Conservation (phyloP, 805 yeast species). For the Metschnikowia rubicola region DNA sequence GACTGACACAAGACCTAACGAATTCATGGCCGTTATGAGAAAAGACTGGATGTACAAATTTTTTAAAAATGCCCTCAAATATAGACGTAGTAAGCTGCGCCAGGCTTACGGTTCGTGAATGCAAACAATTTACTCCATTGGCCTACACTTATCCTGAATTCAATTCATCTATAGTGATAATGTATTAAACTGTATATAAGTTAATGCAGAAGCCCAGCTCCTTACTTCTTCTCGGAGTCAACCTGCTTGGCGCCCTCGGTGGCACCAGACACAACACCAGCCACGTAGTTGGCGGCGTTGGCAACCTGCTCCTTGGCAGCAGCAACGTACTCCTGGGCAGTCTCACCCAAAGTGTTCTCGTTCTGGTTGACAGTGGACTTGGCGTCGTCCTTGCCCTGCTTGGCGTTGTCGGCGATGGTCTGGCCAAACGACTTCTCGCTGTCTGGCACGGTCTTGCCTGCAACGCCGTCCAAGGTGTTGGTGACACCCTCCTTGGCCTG, state of each 20-base stretch:
- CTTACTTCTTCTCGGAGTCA: conserved; percentile 25
- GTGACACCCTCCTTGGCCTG: conserved; percentile 71
- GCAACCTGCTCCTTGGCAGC: conserved; percentile 53
- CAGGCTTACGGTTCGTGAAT: too few species aligned
- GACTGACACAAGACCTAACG: too few species aligned
- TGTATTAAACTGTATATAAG: not conserved
- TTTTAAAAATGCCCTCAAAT: too few species aligned
- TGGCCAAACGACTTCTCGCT: conserved; percentile 67
- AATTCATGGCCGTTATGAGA: too few species aligned
- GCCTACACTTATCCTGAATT: too few species aligned
- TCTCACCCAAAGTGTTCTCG: conserved; percentile 34
- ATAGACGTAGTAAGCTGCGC: too few species aligned
- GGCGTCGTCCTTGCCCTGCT: conserved; percentile 54
- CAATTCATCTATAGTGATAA: not conserved
- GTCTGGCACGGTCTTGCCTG: conserved; percentile 59
- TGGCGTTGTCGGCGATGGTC: conserved; percentile 59
- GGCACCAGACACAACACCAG: conserved; percentile 54
- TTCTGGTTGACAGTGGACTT: conserved; percentile 26
- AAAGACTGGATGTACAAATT: too few species aligned
- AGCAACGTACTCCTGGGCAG: conserved; percentile 46
- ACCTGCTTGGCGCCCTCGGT: conserved; percentile 47
- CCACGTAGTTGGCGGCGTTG: conserved; percentile 56
- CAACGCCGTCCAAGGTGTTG: conserved; percentile 62
- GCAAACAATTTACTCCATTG: too few species aligned
- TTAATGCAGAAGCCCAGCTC: not conserved